A percentile compares a stretch with the other conserved stretches of the same genome.
Evolutionary conservation across 306 rosid species (phyloP).

Genomic region (Astragalus glycyphyllos): DNA sequence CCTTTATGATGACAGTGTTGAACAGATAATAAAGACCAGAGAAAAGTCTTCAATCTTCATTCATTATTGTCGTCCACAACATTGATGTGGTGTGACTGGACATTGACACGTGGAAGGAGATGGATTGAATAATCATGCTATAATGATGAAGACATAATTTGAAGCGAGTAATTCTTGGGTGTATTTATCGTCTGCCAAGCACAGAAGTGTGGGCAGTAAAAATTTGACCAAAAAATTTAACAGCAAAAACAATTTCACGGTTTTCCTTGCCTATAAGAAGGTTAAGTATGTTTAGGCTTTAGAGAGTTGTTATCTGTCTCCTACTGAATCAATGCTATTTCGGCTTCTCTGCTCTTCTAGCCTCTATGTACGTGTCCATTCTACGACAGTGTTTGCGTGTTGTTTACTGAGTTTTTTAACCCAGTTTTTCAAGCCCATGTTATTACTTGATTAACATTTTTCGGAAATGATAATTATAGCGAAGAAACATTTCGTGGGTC

Average conservation of each 20-base stretch:
- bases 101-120: neutral
- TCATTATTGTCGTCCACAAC: neutral
- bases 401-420: too few species aligned
- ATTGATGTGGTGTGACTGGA: neutral
- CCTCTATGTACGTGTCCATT: neutral
- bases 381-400: neutral
- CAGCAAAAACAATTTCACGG: neutral
- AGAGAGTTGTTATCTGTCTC: neutral
- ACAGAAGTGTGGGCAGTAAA: neutral
- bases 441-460: too few species aligned
- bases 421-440: too few species aligned
- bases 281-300: neutral
- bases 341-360: neutral
- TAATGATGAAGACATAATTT: constrained; percentile 2
- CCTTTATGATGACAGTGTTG: too few species aligned
- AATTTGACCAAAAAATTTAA: neutral
- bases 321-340: neutral
- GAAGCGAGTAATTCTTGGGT: neutral
- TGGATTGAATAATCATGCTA: neutral
- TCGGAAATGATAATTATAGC: too few species aligned
- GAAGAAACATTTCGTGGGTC: too few species aligned
- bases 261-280: neutral
- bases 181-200: neutral
- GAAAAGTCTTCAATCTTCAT: too few species aligned
- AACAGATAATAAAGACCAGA: too few species aligned